Base-by-base conservation (phyloP, 139 green algal species). In the Nannochloris sp. region DNA sequence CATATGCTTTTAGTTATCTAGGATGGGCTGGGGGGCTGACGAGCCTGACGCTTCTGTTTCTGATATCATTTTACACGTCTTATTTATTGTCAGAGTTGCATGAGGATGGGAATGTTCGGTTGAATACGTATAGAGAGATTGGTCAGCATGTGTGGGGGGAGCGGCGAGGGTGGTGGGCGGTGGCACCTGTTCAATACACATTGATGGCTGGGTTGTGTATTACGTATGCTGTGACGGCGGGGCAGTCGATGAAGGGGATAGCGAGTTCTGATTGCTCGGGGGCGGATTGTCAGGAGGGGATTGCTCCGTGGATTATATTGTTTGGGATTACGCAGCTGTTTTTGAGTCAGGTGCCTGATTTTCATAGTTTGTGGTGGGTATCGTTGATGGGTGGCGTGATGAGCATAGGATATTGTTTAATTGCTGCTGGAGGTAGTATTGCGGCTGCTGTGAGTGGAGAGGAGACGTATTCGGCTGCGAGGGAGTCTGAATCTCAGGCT, bases 361-460 rank as follows among this genome's bases (percentile, higher is more conserved):
- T 87, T 27, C 73, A 87, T 51, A 65, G 62, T 6, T 62, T 85
- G 11, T 86, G 76, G 74, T 87, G 81, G 81, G 58, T 80, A 11
- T 82, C 71, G 1, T 64, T 86, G 48, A 37, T 87, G 48, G 81
- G 81, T 15, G 78, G 77, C 0, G 24, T 58, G 25, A 87, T 87
- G 81, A 75, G 60, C 16, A 56, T 77, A 12, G 66, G 71, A 19
- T 87, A 87, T 62, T 74, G 64, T 58, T 64, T 66, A 37, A 76
- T 83, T 15, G 76, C 76, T 7, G 61, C 75, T 8, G 53, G 63
- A 36, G 51, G 76, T 62, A 64, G 65, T 61, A 44, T 44, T 46
- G 23, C 67, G 4, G 24, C 67, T 2, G 12, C 37, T 9, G 21
- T 56, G 4, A 44, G 18, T 51, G 64, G 53, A 14, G 19, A 27